Percentiles rank a stretch among this genome's conserved stretches.
Conservation (phyloP, 106 monocot genomes). For the Dactylorhiza incarnata region DNA sequence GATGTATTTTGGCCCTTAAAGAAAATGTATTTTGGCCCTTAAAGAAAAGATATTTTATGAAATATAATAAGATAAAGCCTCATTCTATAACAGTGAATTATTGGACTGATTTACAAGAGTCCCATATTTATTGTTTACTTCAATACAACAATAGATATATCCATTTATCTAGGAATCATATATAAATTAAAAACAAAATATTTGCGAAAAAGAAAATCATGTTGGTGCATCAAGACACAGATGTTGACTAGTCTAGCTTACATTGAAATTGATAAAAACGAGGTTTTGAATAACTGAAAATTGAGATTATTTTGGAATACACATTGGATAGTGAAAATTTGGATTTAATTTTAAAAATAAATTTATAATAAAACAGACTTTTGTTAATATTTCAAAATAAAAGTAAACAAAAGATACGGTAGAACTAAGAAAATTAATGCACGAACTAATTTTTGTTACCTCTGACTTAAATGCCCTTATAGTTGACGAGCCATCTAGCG, state of each 20-base stretch:
- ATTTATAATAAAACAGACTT: no score
- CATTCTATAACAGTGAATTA: not conserved
- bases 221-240: no score
- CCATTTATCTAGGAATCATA: not conserved
- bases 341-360: no score
- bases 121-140: not conserved
- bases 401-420: not conserved
- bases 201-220: no score
- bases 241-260: no score
- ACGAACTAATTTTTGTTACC: constrained; percentile 25
- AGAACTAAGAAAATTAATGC: not conserved
- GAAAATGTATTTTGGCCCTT: not conserved
- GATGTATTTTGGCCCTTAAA: not conserved
- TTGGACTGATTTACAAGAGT: not conserved
- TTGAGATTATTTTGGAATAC: no score
- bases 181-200: no score
- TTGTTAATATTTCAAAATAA: no score
- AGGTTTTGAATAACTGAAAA: no score
- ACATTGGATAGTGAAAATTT: no score
- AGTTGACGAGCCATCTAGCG: constrained; percentile 80
- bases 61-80: not conserved
- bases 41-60: not conserved
- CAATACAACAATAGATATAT: not conserved
- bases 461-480: constrained; percentile 78
- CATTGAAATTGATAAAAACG: no score